Conservation (phyloP, 352 stramenopile genomes). For the Elongisporangium prolatum region DNA sequence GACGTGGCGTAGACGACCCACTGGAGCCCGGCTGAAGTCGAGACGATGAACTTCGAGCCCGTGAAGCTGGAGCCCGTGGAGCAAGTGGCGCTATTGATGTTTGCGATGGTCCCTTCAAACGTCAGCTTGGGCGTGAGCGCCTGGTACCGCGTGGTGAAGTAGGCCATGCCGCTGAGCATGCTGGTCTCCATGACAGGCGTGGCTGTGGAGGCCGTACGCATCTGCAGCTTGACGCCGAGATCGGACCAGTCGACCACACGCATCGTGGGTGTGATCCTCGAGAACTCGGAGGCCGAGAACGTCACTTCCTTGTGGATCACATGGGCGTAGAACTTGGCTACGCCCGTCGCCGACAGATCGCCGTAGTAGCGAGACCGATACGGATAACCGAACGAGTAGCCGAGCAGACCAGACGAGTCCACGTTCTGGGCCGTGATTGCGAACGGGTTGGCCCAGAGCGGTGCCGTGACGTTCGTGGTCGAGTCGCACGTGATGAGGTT, state of each 20-base stretch:
- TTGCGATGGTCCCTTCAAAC: constrained; percentile 44
- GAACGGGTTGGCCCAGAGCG: constrained; percentile 71
- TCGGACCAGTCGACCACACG: constrained; percentile 62
- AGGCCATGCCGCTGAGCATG: constrained; percentile 73
- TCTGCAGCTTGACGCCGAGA: constrained; percentile 49
- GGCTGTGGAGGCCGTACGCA: constrained; percentile 20
- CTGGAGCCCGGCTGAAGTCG: constrained; percentile 40
- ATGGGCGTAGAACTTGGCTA: constrained; percentile 57
- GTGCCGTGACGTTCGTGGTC: constrained; percentile 36
- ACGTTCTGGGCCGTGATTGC: constrained; percentile 29
- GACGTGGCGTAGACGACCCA: constrained; percentile 56
- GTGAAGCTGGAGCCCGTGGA: constrained; percentile 20
- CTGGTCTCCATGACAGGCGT: constrained; percentile 25
- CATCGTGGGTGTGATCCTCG: constrained; percentile 28
- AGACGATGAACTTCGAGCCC: constrained; percentile 43
- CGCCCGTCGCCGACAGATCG: constrained; percentile 21
- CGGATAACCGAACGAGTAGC: constrained; percentile 57
- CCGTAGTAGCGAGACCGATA: constrained; percentile 69
- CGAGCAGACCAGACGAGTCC: constrained; percentile 30
- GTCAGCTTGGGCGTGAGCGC: constrained; percentile 44
- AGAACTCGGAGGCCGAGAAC: constrained; percentile 55
- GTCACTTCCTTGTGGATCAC: constrained; percentile 55
- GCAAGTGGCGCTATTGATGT: constrained; percentile 39
- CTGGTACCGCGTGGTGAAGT: constrained; percentile 52
- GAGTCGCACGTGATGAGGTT: constrained; percentile 69